Evolutionary conservation across 1,139 yeast species (phyloP).

Genomic region (Suhomyces atakaporum): DNA sequence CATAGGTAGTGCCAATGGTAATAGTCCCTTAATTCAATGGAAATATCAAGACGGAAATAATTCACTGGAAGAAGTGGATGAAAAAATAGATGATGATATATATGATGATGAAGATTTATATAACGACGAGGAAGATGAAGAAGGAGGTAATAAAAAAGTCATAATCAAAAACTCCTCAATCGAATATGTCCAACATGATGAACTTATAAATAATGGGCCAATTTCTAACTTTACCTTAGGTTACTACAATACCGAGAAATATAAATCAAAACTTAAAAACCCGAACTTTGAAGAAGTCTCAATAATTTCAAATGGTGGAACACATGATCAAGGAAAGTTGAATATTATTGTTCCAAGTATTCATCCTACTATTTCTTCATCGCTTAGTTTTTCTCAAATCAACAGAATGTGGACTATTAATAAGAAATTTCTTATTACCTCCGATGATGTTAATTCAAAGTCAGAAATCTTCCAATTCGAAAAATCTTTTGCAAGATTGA

Average conservation of each 20-base stretch:
- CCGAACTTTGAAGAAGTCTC: conserved; percentile 69
- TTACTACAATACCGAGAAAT: conserved; percentile 54
- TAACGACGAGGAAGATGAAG: conserved; percentile 36
- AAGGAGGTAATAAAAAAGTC: conserved; percentile 21
- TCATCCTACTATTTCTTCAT: conserved; percentile 65
- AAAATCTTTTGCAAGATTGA: conserved; percentile 65
- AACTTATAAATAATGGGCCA: conserved; percentile 71
- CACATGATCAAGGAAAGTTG: conserved; percentile 54
- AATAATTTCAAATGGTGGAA: conserved; percentile 71
- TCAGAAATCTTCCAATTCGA: conserved; percentile 75
- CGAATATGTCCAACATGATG: conserved; percentile 52
- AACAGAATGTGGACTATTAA: conserved; percentile 73
- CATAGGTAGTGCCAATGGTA: conserved; percentile 37
- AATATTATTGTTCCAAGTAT: conserved; percentile 65
- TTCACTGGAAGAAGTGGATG: conserved; percentile 3
- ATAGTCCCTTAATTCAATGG: conserved; percentile 38
- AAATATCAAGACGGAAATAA: conserved; percentile 24
- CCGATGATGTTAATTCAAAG: conserved; percentile 62
- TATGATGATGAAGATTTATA: conserved; percentile 15
- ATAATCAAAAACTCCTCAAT: conserved; percentile 30
- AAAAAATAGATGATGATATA: conserved; percentile 5
- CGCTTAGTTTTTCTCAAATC: conserved; percentile 73
- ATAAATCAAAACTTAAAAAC: conserved; percentile 62
- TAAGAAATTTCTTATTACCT: conserved; percentile 64
- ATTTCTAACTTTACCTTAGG: conserved; percentile 71